These are phyloP conservation scores for Capsicum chinense DNA, from an alignment of 257 asterid species.

Conservation along the genomic window DNA sequence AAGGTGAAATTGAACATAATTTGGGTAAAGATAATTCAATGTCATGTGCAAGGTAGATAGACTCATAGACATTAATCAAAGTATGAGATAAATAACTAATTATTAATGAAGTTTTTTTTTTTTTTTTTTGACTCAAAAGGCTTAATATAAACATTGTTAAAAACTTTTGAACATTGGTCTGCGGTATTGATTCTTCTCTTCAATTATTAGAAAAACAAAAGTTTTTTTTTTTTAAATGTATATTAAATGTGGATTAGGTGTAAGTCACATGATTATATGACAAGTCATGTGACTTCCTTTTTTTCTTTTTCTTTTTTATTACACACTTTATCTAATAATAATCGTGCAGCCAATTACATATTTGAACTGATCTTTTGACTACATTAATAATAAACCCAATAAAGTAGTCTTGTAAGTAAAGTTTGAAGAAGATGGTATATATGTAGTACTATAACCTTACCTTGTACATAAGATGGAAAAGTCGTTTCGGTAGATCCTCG, in stretches of 20 bases:
- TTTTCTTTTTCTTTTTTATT: not conserved
- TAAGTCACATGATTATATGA: conserved; percentile 15
- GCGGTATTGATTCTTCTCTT: conserved; percentile 17
- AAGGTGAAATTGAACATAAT: not conserved
- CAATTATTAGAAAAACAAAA: conserved; percentile 20
- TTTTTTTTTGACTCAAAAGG: not conserved
- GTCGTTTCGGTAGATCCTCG: too few relatives aligned
- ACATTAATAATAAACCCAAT: too few relatives aligned
- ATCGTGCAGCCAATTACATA: too few relatives aligned
- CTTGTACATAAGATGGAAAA: too few relatives aligned
- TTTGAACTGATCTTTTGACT: too few relatives aligned
- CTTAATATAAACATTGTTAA: not conserved
- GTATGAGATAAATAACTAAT: not conserved
- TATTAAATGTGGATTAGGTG: conserved; percentile 2
- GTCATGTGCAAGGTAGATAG: conserved; percentile 18
- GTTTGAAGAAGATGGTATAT: too few relatives aligned
- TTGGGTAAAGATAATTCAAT: not conserved
- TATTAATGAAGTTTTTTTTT: not conserved
- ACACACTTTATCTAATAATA: not conserved
- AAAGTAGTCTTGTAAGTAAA: too few relatives aligned
- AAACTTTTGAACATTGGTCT: not conserved
- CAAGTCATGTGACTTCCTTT: conserved; percentile 3
- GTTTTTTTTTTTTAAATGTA: not conserved
- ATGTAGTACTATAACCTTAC: too few relatives aligned
- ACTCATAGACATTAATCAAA: conserved; percentile 10